A percentile compares a stretch with the other conserved stretches of the same genome.
Evolutionary conservation across 345 rosid species (phyloP).

Genomic region (Aegle marmelos): DNA sequence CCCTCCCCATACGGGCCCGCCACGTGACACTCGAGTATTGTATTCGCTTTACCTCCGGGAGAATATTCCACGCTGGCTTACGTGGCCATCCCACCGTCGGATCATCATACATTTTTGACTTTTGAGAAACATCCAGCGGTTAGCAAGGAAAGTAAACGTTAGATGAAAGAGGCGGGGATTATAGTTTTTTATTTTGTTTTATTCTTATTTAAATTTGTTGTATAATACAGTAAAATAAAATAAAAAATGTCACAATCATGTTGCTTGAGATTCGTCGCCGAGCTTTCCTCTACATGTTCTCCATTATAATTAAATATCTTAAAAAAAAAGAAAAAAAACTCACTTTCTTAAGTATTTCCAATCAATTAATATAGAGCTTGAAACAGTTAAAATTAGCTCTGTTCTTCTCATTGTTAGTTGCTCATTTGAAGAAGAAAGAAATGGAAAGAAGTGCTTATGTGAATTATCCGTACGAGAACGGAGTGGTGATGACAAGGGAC

Average conservation of each 20-base stretch:
- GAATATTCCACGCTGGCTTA: slow-evolving; percentile 45
- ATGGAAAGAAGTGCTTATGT: slow-evolving; percentile 47
- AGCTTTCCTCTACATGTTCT: slow-evolving; percentile 47
- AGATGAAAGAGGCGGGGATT: background rate
- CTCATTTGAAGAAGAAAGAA: background rate
- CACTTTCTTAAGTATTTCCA: background rate
- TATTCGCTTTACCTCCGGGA: slow-evolving; percentile 8
- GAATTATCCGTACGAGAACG: slow-evolving; percentile 40
- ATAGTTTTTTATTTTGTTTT: no score
- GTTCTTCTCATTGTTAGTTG: no score
- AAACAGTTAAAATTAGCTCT: no score
- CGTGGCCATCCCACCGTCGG: background rate
- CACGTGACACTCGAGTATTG: slow-evolving; percentile 38
- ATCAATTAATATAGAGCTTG: no score
- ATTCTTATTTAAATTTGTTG: no score
- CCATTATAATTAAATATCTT: background rate
- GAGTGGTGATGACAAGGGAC: slow-evolving; percentile 81
- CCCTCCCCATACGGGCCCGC: slow-evolving; percentile 16
- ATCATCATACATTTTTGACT: background rate
- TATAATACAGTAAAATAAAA: no score
- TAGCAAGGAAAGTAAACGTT: background rate
- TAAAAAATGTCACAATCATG: slow-evolving; percentile 12
- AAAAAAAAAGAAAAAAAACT: background rate
- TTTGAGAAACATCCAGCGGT: background rate
- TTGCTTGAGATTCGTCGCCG: slow-evolving; percentile 62